Base-by-base conservation (phyloP, 768 basidiomycete species). In the Exsudoporus frostii region DNA sequence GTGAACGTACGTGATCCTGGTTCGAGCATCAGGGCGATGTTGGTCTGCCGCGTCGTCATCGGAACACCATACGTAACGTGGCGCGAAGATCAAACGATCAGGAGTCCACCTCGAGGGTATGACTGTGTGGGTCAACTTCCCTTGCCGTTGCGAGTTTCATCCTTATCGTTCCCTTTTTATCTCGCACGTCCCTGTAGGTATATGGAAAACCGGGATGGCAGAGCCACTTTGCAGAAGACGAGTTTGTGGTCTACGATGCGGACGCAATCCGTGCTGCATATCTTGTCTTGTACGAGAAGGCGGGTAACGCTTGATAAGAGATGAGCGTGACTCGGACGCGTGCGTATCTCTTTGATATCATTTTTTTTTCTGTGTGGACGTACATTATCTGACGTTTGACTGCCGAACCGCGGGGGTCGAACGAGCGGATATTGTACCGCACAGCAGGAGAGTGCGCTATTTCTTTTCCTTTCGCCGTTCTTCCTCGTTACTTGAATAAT, bases 251-350 rank as follows among this genome's bases (percentile, higher is more conserved):
- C 8, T 68, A 68, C 25, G 34, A 68, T 14, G 50, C 49, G 7
- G 48, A 67, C 2, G 65, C 66, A 7, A 57, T 68, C 27, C 64
- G 61, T 1, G 20, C 61, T 1, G 65, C 66, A 15, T 68, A 68
- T 14, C 59, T 66, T 2, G 42, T 66, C 32, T 20, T 66, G 50
- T 67, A 67, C 43, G 54, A 57, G 17, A 50, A 10, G 29, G 36
- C 25, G 30, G 1, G 4, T 7, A 14, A 25, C 3, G 7, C 39
- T 20, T 61, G 45, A 55, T 7, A 5, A 8, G 33, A 29, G 1
- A 32, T 27, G 29, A 20, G 29, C 22, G 11, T 20, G n/a, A 24
- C 15, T 32, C 33, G 20, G 51, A n/a, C 6, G 22, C 51, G 25
- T 15, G 24, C 1, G 15, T 46, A 29, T 27, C 5, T 20, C 24